A percentile compares a stretch with the other conserved stretches of the same genome.
Conservation (phyloP, 140 eudicot species). For the Erigeron philadelphicus region DNA sequence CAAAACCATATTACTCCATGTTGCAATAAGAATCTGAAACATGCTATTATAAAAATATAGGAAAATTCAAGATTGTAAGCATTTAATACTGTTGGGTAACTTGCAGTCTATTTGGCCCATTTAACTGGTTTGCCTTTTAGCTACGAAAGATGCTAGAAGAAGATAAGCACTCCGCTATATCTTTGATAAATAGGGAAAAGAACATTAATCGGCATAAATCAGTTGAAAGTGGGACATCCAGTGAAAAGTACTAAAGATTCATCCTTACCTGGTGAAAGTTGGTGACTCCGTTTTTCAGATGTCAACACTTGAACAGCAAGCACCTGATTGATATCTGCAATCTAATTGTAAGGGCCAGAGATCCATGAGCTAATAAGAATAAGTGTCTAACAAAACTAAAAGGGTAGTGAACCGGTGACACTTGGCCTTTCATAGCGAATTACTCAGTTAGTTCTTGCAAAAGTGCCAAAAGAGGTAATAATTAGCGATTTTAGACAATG, state of each 20-base stretch:
- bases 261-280: slow-evolving; percentile 70
- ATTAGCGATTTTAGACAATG: not conserved
- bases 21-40: not conserved
- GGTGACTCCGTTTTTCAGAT: slow-evolving; percentile 65
- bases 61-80: no score
- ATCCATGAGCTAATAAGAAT: slow-evolving; percentile 19
- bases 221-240: not conserved
- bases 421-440: slow-evolving; percentile 16
- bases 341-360: slow-evolving; percentile 36
- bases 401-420: not conserved
- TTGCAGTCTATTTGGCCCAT: no score
- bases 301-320: slow-evolving; percentile 74
- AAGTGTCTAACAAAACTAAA: not conserved
- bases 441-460: not conserved
- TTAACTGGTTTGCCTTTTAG: no score
- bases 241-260: not conserved
- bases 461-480: not conserved
- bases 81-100: no score
- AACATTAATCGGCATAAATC: no score
- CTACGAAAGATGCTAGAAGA: no score
- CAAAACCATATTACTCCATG: not conserved
- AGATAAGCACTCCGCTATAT: no score
- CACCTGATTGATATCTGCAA: slow-evolving; percentile 68
- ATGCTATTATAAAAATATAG: no score
- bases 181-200: no score